Conservation (phyloP, 2,329 filamentous ascomycete species). For the Fusarium vanettenii region DNA sequence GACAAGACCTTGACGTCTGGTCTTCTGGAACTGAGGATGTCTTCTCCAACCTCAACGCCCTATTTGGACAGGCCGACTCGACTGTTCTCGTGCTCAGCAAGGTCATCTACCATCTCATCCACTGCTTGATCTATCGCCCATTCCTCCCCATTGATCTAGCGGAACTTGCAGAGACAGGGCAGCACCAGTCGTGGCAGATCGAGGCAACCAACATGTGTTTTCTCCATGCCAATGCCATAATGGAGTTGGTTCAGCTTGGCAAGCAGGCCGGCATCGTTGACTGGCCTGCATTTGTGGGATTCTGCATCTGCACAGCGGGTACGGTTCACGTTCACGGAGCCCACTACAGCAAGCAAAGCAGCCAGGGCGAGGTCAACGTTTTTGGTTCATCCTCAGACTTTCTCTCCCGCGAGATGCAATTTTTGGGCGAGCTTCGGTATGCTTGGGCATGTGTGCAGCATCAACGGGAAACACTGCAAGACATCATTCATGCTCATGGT, state of each 20-base stretch:
- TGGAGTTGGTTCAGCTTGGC: constrained; percentile 83
- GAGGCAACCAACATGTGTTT: constrained; percentile 90
- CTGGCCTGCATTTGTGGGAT: constrained; percentile 88
- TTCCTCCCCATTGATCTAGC: constrained; percentile 87
- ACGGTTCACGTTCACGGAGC: constrained; percentile 90
- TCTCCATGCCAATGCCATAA: constrained; percentile 87
- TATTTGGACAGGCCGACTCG: constrained; percentile 83
- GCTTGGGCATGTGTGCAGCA: constrained; percentile 84
- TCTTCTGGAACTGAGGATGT: constrained; percentile 83
- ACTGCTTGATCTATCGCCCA: constrained; percentile 87
- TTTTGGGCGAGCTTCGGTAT: constrained; percentile 79
- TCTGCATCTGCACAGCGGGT: constrained; percentile 86
- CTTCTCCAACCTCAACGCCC: constrained; percentile 78
- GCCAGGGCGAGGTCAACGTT: constrained; percentile 68
- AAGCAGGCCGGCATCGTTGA: constrained; percentile 80
- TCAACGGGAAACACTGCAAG: constrained; percentile 81
- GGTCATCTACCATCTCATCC: constrained; percentile 86
- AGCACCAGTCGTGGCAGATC: constrained; percentile 93
- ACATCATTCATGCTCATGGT: constrained; percentile 80
- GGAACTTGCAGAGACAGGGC: constrained; percentile 81
- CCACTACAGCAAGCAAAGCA: constrained; percentile 73
- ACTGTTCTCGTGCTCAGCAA: constrained; percentile 85
- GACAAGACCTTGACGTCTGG: constrained; percentile 87
- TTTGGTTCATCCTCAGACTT: constrained; percentile 75
- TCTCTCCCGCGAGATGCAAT: constrained; percentile 81